phyloP scores from a whole-genome alignment of 1,284 basidiomycete species.

The Moniliella sp. region DNA sequence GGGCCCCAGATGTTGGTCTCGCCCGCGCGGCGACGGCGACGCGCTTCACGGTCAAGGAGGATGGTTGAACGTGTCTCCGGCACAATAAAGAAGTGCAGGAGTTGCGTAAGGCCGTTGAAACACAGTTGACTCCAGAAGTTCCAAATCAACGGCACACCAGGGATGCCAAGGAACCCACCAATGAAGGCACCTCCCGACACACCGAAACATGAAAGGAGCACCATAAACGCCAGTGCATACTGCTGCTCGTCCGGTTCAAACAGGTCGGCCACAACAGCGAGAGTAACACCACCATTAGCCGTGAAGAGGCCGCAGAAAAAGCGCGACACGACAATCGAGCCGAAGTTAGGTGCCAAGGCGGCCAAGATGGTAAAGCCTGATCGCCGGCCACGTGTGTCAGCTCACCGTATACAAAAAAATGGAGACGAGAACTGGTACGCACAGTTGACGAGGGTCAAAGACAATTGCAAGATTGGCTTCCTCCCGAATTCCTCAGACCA shows the following conservation, averaged over 20 bases:
- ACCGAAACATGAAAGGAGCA: slow-evolving; percentile 27
- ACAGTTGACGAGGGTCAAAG: slow-evolving; percentile 31
- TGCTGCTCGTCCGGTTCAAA: slow-evolving; percentile 31
- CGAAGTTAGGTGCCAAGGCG: slow-evolving; percentile 27
- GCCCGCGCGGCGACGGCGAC: slow-evolving; percentile 28
- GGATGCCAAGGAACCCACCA: slow-evolving; percentile 17
- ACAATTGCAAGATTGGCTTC: slow-evolving; percentile 23
- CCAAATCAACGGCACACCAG: slow-evolving; percentile 15
- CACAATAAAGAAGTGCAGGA: slow-evolving; percentile 32
- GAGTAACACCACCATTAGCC: slow-evolving; percentile 35
- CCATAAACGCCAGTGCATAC: slow-evolving; percentile 29
- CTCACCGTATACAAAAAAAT: no score
- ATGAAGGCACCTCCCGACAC: slow-evolving; percentile 22
- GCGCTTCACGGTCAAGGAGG: slow-evolving; percentile 35
- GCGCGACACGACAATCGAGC: slow-evolving; percentile 21
- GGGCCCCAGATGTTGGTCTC: slow-evolving; percentile 34
- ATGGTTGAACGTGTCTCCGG: slow-evolving; percentile 36
- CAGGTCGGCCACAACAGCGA: slow-evolving; percentile 35
- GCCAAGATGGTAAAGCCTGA: slow-evolving; percentile 28
- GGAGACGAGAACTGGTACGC: no score
- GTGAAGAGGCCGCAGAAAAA: slow-evolving; percentile 31
- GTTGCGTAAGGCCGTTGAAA: slow-evolving; percentile 36
- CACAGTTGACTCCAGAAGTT: slow-evolving; percentile 36
- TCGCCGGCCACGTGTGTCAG: slow-evolving; percentile 31
- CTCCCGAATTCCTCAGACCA: slow-evolving; percentile 34